phyloP scores from a whole-genome alignment of 2,329 filamentous ascomycete species.

The Penicillium sp. region DNA sequence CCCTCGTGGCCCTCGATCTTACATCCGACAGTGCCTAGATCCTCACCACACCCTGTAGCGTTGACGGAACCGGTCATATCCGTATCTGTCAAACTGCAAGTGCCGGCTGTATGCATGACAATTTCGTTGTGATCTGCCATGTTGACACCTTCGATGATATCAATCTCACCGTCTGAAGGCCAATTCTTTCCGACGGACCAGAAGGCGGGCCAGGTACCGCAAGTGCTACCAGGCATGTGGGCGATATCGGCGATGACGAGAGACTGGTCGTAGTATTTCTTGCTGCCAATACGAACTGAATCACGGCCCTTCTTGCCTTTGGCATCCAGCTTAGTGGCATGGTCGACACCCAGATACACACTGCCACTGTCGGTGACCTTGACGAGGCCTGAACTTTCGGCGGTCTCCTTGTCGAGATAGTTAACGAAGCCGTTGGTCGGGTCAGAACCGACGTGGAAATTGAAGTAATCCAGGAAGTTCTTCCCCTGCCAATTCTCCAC shows the following conservation, averaged over 20 bases:
- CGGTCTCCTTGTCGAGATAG: conserved; percentile 46
- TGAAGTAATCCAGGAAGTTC: conserved; percentile 52
- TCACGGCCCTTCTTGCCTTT: conserved; percentile 41
- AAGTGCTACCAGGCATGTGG: conserved; percentile 50
- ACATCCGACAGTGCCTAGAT: conserved; percentile 41
- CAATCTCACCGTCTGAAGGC: conserved; percentile 50
- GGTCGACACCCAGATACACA: conserved; percentile 50
- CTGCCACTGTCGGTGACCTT: conserved; percentile 35
- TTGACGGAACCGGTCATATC: conserved; percentile 52
- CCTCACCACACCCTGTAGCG: conserved; percentile 51
- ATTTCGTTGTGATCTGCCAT: conserved; percentile 45
- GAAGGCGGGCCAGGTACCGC: conserved; percentile 54
- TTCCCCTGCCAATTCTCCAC: conserved; percentile 46
- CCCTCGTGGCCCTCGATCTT: conserved; percentile 41
- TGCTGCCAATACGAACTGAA: conserved; percentile 48
- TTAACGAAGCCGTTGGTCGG: conserved; percentile 54
- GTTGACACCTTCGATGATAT: conserved; percentile 56
- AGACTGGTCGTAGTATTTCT: conserved; percentile 47
- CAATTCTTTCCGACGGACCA: conserved; percentile 47
- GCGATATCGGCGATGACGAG: conserved; percentile 50
- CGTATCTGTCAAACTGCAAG: conserved; percentile 45
- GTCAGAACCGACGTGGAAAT: conserved; percentile 50
- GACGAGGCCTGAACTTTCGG: conserved; percentile 39
- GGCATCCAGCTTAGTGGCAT: conserved; percentile 36
- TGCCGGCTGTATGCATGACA: conserved; percentile 50